Base-by-base conservation (phyloP, 2,329 filamentous ascomycete genomes). In the Fusarium xyrophilum region DNA sequence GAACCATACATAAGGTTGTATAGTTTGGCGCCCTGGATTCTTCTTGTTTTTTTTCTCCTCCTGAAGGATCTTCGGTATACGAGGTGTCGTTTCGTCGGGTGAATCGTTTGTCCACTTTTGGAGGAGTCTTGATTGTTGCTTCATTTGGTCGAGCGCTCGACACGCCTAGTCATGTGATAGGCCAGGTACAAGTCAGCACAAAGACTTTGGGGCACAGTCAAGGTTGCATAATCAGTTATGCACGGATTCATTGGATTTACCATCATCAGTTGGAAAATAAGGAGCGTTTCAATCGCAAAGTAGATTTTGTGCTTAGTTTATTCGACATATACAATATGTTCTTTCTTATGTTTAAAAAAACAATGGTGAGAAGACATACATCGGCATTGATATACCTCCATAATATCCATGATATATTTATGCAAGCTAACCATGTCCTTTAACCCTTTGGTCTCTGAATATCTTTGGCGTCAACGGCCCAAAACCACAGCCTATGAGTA, bases 111-210 rank as follows among this genome's bases (percentile, higher is more conserved):
- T 33, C 64, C 51, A 30, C 32, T 47, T 35, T 63, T 63, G 28
- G 55, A 58, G 52, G 61, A 57, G 27, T 51, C 60, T 58, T 48
- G 51, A 36, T 64, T 58, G 61, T 35, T 64, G 51, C 32, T 64
- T 23, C 38, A 46, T 64, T 51, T 64, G 60, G 51, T 32, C 38
- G 36, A 44, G 53, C 59, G 33, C 23, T 50, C 17, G 38, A 50
- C 28, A 58, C 61, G 62, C 60, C 62, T 53, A 42, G 62, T 65
- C 62, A 65, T 65, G 62, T 65, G 62, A 65, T 71, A 57, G 38
- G 32, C 33, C 5, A 64, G 56, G 76, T 75, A 76, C 72, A 69
- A 70, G 43, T 33, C 64, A 63, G 57, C 55, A 54, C 19, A 52
- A 60, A 52, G 27, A 12, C 25, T 40, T 28, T n/a, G 33, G 32